Conservation (phyloP, 495 filamentous ascomycete species). For the Pseudotulostoma volvatum region DNA sequence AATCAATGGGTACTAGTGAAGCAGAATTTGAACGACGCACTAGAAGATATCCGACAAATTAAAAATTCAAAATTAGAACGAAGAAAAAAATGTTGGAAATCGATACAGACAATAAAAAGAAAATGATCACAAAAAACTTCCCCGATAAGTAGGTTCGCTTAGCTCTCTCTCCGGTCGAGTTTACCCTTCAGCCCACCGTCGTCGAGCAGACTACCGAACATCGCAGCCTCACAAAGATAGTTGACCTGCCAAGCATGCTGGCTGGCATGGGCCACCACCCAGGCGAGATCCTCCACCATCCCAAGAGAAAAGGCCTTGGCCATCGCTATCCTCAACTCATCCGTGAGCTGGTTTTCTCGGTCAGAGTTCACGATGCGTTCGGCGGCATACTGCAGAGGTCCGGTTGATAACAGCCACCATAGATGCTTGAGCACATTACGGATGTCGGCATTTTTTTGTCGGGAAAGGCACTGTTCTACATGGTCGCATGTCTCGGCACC, state of each 20-base stretch:
- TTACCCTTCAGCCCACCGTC: conserved; percentile 15
- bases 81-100: too few species aligned
- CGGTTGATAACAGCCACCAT: conserved; percentile 11
- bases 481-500: conserved; percentile 15
- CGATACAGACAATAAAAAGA: too few species aligned
- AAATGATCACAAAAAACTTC: too few species aligned
- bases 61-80: too few species aligned
- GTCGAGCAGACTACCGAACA: conserved; percentile 23
- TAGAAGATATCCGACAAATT: too few species aligned
- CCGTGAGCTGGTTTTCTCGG: conserved; percentile 9
- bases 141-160: too few species aligned
- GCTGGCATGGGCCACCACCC: conserved; percentile 17
- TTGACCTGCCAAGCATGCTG: conserved; percentile 25
- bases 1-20: too few species aligned
- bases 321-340: conserved; percentile 10
- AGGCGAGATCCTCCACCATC: conserved; percentile 15
- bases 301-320: conserved; percentile 10
- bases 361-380: conserved; percentile 9
- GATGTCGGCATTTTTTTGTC: conserved; percentile 2
- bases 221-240: conserved; percentile 18
- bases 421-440: conserved; percentile 9
- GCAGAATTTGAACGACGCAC: too few species aligned
- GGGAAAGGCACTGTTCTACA: conserved; percentile 9
- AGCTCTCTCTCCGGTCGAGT: conserved; percentile 8
- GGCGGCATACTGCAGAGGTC: conserved; percentile 13